phyloP scores from a whole-genome alignment of 257 asterid species.

The Voacanga thouarsii region DNA sequence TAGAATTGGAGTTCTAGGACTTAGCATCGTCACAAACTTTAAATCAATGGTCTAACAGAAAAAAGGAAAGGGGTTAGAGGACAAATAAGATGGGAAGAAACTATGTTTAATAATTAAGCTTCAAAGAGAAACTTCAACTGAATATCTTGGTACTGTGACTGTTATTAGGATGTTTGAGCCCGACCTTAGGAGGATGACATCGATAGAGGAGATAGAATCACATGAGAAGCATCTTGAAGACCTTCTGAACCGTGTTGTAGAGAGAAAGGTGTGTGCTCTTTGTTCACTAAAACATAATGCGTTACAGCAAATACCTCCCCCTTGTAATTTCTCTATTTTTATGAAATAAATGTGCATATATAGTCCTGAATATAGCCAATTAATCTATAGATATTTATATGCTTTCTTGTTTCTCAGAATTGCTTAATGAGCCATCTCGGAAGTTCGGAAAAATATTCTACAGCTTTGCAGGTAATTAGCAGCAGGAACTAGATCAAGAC shows the following conservation, averaged over 20 bases:
- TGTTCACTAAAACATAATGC: background rate
- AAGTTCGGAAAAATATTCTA: background rate
- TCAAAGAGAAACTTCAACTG: background rate
- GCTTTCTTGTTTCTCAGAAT: background rate
- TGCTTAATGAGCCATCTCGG: background rate
- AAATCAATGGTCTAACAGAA: background rate
- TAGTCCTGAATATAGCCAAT: background rate
- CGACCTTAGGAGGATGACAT: conserved; percentile 2
- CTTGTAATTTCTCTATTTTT: background rate
- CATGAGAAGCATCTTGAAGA: conserved; percentile 19
- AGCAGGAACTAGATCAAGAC: background rate
- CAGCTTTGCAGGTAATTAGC: background rate
- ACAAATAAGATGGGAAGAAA: background rate
- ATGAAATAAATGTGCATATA: background rate
- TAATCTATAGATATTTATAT: background rate
- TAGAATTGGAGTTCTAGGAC: too few species aligned
- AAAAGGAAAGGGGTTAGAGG: background rate
- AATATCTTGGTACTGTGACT: background rate
- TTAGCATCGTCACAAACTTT: too few species aligned
- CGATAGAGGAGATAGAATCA: conserved; percentile 19
- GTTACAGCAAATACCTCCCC: too few species aligned
- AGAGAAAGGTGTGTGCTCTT: conserved; percentile 21
- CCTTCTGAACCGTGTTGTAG: background rate
- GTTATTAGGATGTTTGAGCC: conserved; percentile 20
- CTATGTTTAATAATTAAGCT: background rate